Percentiles rank a stretch among this genome's conserved stretches.
phyloP scores from a whole-genome alignment of 257 asterid genomes.

The Henckelia pumila region DNA sequence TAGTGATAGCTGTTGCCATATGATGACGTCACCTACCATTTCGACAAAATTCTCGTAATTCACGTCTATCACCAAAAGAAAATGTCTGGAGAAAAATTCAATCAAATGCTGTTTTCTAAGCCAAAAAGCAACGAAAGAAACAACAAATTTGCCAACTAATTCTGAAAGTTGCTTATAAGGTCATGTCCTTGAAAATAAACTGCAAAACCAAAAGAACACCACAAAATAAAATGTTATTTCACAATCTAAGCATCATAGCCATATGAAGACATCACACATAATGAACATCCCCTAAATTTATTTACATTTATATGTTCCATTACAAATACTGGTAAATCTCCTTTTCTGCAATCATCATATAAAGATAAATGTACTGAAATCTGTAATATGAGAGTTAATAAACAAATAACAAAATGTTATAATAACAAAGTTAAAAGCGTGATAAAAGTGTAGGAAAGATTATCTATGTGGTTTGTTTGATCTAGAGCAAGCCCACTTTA shows the following conservation, averaged over 20 bases:
- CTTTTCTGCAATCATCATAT: neutral
- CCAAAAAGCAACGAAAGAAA: neutral
- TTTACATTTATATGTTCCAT: neutral
- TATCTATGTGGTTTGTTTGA: too few relatives aligned
- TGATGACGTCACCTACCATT: constrained; percentile 72
- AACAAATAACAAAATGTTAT: neutral
- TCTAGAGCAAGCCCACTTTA: neutral
- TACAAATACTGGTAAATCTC: neutral
- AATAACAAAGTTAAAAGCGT: neutral
- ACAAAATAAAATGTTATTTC: neutral
- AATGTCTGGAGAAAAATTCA: neutral
- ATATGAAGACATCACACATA: neutral
- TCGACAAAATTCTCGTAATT: constrained; percentile 9
- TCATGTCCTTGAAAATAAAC: too few relatives aligned
- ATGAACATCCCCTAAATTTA: neutral
- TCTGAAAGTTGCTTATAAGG: neutral
- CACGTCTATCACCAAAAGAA: neutral
- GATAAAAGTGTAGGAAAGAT: neutral
- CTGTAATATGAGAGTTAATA: neutral
- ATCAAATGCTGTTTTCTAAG: neutral
- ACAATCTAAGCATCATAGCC: neutral
- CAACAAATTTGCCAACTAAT: neutral
- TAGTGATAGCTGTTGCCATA: constrained; percentile 79
- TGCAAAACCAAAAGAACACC: neutral
- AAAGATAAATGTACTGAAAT: neutral